Percentiles rank a stretch among this genome's conserved stretches.
Evolutionary conservation across 2,329 filamentous ascomycete genomes (phyloP).

Genomic region (Sclerotiophoma versabilis): DNA sequence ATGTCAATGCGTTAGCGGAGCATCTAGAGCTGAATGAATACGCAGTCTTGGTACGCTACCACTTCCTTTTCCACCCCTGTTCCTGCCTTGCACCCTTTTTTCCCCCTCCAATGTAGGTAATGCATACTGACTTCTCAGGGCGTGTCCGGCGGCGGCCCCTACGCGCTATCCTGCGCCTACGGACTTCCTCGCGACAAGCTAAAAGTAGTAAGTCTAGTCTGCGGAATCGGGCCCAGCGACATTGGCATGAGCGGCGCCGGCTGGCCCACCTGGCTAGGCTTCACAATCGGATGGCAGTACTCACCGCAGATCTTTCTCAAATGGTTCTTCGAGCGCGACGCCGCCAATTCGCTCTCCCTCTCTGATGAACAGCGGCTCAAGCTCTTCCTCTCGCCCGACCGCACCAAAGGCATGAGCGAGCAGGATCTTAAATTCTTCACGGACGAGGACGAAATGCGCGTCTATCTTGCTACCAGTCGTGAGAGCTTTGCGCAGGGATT

Average conservation of each 20-base stretch:
- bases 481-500: conserved; percentile 43
- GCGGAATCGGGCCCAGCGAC: conserved; percentile 45
- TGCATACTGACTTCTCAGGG: conserved; percentile 31
- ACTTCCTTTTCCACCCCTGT: not conserved
- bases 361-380: conserved; percentile 26
- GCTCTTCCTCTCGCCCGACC: conserved; percentile 17
- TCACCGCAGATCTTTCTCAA: conserved; percentile 23
- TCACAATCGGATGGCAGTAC: conserved; percentile 41
- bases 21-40: conserved; percentile 32
- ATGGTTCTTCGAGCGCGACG: conserved; percentile 35
- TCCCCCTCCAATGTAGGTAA: too few relatives aligned
- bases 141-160: conserved; percentile 44
- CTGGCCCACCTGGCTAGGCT: conserved; percentile 35
- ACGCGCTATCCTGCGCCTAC: conserved; percentile 39
- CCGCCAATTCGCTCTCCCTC: conserved; percentile 40
- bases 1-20: conserved; percentile 31
- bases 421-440: conserved; percentile 34
- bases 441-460: conserved; percentile 30
- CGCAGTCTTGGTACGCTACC: conserved; percentile 31
- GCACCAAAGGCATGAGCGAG: conserved; percentile 8
- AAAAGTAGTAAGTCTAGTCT: conserved; percentile 35
- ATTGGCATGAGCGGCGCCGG: conserved; percentile 44
- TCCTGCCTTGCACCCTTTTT: too few relatives aligned
- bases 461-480: conserved; percentile 27
- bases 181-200: conserved; percentile 29